These are phyloP conservation scores for Mycena sp. DNA, from an alignment of 1,284 basidiomycete species.

Conservation along the genomic window DNA sequence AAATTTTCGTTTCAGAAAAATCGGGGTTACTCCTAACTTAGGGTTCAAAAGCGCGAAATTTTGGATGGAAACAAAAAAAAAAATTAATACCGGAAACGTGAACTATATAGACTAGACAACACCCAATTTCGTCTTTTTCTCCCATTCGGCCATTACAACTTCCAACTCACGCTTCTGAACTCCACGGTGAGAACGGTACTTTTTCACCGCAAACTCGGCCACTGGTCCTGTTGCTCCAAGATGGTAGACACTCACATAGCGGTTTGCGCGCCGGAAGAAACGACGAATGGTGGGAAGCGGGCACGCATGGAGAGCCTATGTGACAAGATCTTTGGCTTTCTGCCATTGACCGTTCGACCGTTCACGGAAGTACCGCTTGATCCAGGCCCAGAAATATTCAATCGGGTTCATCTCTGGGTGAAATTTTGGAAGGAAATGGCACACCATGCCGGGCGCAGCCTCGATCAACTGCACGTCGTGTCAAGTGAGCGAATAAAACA, in stretches of 20 bases:
- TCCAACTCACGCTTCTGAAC: neutral
- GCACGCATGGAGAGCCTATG: neutral
- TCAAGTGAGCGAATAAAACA: too few species aligned
- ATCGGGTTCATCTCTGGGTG: too few species aligned
- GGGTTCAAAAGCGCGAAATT: too few species aligned
- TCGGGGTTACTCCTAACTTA: too few species aligned
- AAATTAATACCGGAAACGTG: too few species aligned
- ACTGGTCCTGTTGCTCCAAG: neutral
- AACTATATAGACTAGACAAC: neutral
- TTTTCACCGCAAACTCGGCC: too few species aligned
- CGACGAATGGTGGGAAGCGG: neutral
- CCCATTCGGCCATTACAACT: neutral
- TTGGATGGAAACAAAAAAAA: too few species aligned
- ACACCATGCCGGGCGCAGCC: too few species aligned
- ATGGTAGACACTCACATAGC: neutral
- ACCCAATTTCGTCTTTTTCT: neutral
- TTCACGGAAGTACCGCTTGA: neutral
- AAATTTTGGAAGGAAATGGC: too few species aligned
- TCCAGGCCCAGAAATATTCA: neutral
- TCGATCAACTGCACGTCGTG: too few species aligned
- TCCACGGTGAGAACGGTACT: neutral
- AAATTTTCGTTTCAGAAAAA: too few species aligned
- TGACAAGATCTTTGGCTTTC: neutral
- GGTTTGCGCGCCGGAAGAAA: neutral
- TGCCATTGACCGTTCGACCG: slow-evolving; percentile 1